Percentiles rank a stretch among this genome's conserved stretches.
Evolutionary conservation across 2,329 filamentous ascomycete genomes (phyloP).

Genomic region (Teratosphaeria gauchensis): DNA sequence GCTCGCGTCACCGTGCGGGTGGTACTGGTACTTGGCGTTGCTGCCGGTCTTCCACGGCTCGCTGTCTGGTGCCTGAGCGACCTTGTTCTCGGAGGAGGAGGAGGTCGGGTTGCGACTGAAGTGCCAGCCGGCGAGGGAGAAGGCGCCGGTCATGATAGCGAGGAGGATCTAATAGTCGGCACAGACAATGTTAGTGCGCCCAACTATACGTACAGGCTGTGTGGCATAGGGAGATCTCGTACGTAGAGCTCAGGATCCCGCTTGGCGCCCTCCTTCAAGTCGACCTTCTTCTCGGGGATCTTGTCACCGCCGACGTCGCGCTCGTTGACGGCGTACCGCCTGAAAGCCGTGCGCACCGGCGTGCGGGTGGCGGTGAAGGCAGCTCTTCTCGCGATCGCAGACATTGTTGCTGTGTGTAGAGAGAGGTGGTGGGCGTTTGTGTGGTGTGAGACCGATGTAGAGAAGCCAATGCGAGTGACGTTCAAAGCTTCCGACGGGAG

Average conservation of each 20-base stretch:
- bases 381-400: conserved; percentile 36
- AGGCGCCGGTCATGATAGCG: conserved; percentile 80
- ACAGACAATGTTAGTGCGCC: not conserved
- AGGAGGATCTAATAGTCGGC: conserved; percentile 62
- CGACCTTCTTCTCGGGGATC: conserved; percentile 28
- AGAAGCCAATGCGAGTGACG: conserved; percentile 1
- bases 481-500: not conserved
- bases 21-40: conserved; percentile 54
- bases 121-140: conserved; percentile 83
- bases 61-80: conserved; percentile 63
- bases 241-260: conserved; percentile 68
- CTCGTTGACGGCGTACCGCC: not conserved
- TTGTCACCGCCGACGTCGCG: not conserved
- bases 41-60: conserved; percentile 82
- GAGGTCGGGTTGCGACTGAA: conserved; percentile 79
- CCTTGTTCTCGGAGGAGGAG: conserved; percentile 68
- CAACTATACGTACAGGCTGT: not conserved
- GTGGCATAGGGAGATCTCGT: conserved; percentile 24
- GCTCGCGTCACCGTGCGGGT: conserved; percentile 71
- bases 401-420: conserved; percentile 28
- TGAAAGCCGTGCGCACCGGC: conserved; percentile 22
- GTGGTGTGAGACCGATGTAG: conserved; percentile 1
- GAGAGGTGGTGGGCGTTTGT: not conserved
- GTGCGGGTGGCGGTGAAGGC: conserved; percentile 37
- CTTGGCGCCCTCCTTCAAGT: conserved; percentile 55